Conservation (phyloP, 2,329 filamentous ascomycete genomes). For the Pestalotiopsis sp. region DNA sequence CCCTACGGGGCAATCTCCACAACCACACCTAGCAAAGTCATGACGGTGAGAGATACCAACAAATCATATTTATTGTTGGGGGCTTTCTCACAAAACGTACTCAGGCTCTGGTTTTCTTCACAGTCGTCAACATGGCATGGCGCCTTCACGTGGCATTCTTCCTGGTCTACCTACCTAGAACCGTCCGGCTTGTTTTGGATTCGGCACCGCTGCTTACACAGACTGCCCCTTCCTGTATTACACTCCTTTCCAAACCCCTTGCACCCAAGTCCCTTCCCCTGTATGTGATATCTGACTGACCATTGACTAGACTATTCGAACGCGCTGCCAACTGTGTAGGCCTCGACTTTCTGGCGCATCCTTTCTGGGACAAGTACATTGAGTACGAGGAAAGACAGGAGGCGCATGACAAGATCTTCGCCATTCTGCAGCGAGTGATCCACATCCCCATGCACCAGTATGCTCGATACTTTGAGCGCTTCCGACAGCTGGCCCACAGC, state of each 20-base stretch:
- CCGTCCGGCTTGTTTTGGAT: conserved; percentile 41
- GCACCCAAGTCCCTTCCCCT: conserved; percentile 26
- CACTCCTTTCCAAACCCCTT: conserved; percentile 50
- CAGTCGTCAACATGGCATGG: conserved; percentile 39
- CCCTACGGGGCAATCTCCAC: conserved; percentile 32
- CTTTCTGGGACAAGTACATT: conserved; percentile 99
- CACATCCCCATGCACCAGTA: conserved; percentile 96
- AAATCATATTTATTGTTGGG: conserved; percentile 57
- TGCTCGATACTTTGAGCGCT: conserved; percentile 90
- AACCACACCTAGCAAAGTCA: conserved; percentile 38
- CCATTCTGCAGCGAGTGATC: conserved; percentile 80
- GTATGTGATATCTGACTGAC: conserved; percentile 32
- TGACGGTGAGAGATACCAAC: conserved; percentile 75
- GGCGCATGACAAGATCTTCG: conserved; percentile 81
- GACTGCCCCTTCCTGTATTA: conserved; percentile 64
- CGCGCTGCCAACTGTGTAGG: conserved; percentile 84
- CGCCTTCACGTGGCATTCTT: conserved; percentile 46
- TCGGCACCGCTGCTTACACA: conserved; percentile 56
- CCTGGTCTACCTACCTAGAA: conserved; percentile 29
- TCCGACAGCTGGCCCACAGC: conserved; percentile 74
- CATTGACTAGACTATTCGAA: conserved; percentile 80
- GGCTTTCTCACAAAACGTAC: conserved; percentile 67
- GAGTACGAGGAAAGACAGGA: conserved; percentile 95
- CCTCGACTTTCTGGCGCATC: conserved; percentile 90
- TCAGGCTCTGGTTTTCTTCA: conserved; percentile 59